phyloP scores from a whole-genome alignment of 2,329 filamentous ascomycete genomes.

The Cercospora brassicicola region DNA sequence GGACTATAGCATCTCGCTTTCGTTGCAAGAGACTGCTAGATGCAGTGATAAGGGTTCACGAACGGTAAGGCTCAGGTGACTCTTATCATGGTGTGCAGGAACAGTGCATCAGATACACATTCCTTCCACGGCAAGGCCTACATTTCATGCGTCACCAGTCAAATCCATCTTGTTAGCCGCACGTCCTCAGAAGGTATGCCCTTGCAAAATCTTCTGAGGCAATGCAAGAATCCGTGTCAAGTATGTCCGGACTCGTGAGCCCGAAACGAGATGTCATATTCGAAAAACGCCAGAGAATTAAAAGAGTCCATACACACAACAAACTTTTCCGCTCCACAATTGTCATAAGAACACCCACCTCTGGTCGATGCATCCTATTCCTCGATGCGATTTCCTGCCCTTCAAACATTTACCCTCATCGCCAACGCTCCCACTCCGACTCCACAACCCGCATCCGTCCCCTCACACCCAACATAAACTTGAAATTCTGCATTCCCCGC shows the following conservation, averaged over 20 bases:
- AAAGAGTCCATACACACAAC: neutral
- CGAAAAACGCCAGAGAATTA: neutral
- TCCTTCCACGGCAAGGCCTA: neutral
- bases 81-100: neutral
- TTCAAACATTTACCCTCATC: constrained; percentile 2
- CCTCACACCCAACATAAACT: constrained; percentile 2
- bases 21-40: neutral
- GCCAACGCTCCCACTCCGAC: neutral
- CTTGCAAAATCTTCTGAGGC: neutral
- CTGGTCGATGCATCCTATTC: too few species aligned
- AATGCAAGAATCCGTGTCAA: neutral
- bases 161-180: neutral
- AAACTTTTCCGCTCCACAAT: neutral
- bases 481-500: constrained; percentile 1
- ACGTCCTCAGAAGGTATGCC: neutral
- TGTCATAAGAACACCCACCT: too few species aligned
- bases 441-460: neutral
- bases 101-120: neutral
- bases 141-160: neutral
- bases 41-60: neutral
- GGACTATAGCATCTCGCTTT: neutral
- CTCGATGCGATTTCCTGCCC: too few species aligned
- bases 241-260: neutral
- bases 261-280: neutral
- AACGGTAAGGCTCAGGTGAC: neutral